Conservation (phyloP, 805 yeast species). For the Candida odintsovae region DNA sequence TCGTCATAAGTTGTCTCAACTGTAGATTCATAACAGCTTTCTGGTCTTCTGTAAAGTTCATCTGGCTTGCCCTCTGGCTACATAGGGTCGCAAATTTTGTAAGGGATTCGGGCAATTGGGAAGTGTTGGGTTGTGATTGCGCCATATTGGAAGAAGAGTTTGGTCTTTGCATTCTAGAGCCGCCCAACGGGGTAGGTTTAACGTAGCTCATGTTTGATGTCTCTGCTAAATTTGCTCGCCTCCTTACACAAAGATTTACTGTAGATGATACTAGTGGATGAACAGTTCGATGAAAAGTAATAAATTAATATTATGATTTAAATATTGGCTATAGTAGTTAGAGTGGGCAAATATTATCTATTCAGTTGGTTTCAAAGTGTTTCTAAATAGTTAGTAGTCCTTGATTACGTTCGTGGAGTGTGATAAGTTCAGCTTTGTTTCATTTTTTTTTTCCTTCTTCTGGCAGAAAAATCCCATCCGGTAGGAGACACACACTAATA, state of each 20-base stretch:
- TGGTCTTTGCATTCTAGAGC: not conserved
- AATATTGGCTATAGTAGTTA: too few species aligned
- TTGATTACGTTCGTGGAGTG: not conserved
- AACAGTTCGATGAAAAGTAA: too few species aligned
- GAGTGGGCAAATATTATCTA: not conserved
- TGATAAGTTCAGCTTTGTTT: not conserved
- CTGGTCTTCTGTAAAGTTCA: not conserved
- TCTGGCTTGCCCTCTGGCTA: not conserved
- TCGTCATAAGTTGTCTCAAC: constrained; percentile 22
- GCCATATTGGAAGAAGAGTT: not conserved
- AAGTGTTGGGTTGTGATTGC: not conserved
- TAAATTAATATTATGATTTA: too few species aligned
- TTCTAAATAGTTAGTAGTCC: not conserved
- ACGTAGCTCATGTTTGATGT: constrained; percentile 4
- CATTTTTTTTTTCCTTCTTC: not conserved
- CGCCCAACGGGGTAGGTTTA: constrained; percentile 9
- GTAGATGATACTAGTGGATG: too few species aligned
- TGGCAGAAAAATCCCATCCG: not conserved
- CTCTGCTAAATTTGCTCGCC: not conserved
- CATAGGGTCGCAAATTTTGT: not conserved
- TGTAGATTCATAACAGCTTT: constrained; percentile 19
- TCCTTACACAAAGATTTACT: not conserved
- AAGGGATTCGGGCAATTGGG: not conserved
- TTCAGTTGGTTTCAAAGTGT: too few species aligned
- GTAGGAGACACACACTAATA: not conserved